A percentile compares a stretch with the other conserved stretches of the same genome.
Evolutionary conservation across 106 monocot genomes (phyloP).

Genomic region (Xerophyta viscosa): DNA sequence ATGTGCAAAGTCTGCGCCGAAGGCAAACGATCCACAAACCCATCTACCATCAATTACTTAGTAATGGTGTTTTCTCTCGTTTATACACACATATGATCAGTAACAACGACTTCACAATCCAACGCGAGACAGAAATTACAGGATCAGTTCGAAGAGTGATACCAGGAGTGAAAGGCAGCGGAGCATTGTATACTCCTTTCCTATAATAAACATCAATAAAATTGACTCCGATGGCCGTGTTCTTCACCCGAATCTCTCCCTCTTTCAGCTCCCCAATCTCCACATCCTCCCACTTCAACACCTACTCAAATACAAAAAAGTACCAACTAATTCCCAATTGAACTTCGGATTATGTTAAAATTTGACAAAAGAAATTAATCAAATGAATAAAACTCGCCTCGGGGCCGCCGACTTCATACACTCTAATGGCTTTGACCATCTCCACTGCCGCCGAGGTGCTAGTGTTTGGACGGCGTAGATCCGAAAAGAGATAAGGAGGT

Average conservation of each 20-base stretch:
- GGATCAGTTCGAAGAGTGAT: neutral
- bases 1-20: no score
- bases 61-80: no score
- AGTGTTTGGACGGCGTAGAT: no score
- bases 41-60: no score
- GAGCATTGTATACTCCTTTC: constrained; percentile 55
- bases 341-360: no score
- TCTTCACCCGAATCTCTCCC: constrained; percentile 86
- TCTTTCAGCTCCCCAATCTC: constrained; percentile 87
- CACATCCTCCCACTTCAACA: constrained; percentile 93
- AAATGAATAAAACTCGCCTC: no score
- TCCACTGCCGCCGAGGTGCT: constrained; percentile 1
- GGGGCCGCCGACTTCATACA: constrained; percentile 76
- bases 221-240: constrained; percentile 88
- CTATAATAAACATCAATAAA: constrained; percentile 90
- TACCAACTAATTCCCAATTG: no score
- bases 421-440: constrained; percentile 80
- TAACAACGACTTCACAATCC: neutral
- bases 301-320: constrained; percentile 46
- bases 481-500: no score
- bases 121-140: neutral
- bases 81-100: neutral
- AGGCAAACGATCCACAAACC: no score
- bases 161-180: constrained; percentile 83
- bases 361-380: no score